Evolutionary conservation across 1,284 basidiomycete genomes (phyloP), one percentile per base, ranked within the genome.

Genomic region (Salmacisia buchloeana): DNA sequence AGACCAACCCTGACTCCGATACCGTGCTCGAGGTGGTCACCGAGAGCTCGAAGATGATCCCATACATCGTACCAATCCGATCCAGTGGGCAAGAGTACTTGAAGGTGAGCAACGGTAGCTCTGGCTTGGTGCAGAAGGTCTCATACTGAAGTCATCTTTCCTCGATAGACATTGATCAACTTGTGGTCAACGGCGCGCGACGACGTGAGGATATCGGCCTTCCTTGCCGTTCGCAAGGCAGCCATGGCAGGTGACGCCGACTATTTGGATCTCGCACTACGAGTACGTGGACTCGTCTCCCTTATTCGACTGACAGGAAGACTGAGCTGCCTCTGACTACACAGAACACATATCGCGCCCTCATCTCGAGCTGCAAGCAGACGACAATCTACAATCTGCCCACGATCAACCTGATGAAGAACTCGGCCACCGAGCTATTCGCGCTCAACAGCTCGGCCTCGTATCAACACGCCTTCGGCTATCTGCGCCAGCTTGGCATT

Each of bases 381-480:
- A 96, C 92, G 3, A 90, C 85, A 59, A 84, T 87, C 2, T 88
- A 96, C 82, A 94, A 89, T 1, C 84, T 98, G 13, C 92, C 94
- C n/a, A 87, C 89, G 3, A 90, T 98, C 81, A 96, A 91, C 76
- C 82, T 98, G 45, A 96, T 97, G 92, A 99, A 99, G 82, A 97
- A 98, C 81, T 91, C 92, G 2, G 94, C 94, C 0, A 89, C 89
- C 0, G 93, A 96, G 80, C 84, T 98, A 1, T 99, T 90, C 82
- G 88, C 88, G 69, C 82, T 94, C 58, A 74, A 81, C 63, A 83
- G 85, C 10, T 81, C 84, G 2, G 85, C 90, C 13, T 79, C 80
- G 2, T 98, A 98, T 81, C 93, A 94, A 72, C 93, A 96, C 74
- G 92, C 93, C 0, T 99, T 98, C 82, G 89, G 89, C 13, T 98